Base-by-base conservation (phyloP, 129 eudicot species). In the Saussurea involucrata region DNA sequence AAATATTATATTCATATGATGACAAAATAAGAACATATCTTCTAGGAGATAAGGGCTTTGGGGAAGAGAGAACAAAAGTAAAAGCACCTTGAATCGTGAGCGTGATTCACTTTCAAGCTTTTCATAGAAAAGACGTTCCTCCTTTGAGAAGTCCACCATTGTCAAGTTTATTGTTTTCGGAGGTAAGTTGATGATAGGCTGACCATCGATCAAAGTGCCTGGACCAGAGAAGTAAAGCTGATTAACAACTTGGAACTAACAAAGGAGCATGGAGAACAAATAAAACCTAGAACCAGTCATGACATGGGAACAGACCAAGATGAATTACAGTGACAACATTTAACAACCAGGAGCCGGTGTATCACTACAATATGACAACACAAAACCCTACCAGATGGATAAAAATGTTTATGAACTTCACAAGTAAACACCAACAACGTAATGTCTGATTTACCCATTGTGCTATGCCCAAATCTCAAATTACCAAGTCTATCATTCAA, bases 141-240 rank as follows among this genome's bases (percentile, higher is more conserved):
- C 97, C 8, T 70, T 6, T 53, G 96, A 81, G 73, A 95, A 95
- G 4, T 86, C 89, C 82, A 88, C 92, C 63, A 46, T 69, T 37
- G 73, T 80, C 83, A 95, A 78, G 57, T 75, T 69, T 78, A 89
- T 80, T 24, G 81, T 87, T 82, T 91, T 95, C 3, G 90, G 91
- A 18, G 98, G 98, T 67, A 95, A 82, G 81, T 64, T 89, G 25
- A 95, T 92, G 42, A 95, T 95, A 68, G 98, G 98, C 83, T 86
- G 78, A 29, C 96, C 97, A 74, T 89, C 94, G 74, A 91, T 82
- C 69, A 86, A 73, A 29, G 96, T 92, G 40, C 89, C 98, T 95
- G 33, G 83, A 1, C 72, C 65, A 42, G 36, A 77, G 83, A 55
- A 49, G 2, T 31, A 46, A 77, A 17, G 25, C 34, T 37, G 24